phyloP scores from a whole-genome alignment of 1,284 basidiomycete genomes.

The Puccinia sorghi region DNA sequence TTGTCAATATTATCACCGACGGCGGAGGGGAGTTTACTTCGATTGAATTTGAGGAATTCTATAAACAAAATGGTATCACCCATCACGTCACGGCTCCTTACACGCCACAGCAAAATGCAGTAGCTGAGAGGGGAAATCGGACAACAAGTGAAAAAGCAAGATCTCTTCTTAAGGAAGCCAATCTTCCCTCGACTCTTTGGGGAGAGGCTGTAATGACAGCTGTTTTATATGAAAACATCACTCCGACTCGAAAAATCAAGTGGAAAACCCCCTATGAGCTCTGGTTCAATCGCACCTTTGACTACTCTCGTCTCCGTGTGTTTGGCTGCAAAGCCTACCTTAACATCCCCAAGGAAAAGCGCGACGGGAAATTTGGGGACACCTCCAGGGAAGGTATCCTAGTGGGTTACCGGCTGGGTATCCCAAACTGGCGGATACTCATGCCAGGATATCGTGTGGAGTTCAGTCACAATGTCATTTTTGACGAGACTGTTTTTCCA shows the following conservation, averaged over 20 bases:
- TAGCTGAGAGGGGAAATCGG: slow-evolving; percentile 21
- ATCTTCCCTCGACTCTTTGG: slow-evolving; percentile 14
- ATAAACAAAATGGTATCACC: not conserved
- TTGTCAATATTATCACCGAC: not conserved
- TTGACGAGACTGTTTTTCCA: slow-evolving; percentile 5
- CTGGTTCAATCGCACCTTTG: not conserved
- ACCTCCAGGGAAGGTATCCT: not conserved
- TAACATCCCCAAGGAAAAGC: slow-evolving; percentile 2
- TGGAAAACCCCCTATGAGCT: not conserved
- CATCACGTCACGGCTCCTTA: slow-evolving; percentile 9
- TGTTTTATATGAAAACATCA: slow-evolving; percentile 19
- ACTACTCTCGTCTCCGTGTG: not conserved
- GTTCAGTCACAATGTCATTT: slow-evolving; percentile 12
- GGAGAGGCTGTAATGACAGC: not conserved
- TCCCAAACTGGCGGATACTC: slow-evolving; percentile 17
- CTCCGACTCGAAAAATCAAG: not conserved
- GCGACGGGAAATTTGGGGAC: not conserved
- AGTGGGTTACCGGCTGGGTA: slow-evolving; percentile 4
- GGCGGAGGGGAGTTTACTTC: not conserved
- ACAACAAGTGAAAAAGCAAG: slow-evolving; percentile 18
- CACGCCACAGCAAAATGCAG: slow-evolving; percentile 20
- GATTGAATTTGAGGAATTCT: not conserved
- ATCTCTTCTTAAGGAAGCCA: not conserved
- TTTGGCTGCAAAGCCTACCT: slow-evolving; percentile 19
- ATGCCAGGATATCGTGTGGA: not conserved